Conservation (phyloP, 1,139 yeast species). For the Zygoascus meyerae region DNA sequence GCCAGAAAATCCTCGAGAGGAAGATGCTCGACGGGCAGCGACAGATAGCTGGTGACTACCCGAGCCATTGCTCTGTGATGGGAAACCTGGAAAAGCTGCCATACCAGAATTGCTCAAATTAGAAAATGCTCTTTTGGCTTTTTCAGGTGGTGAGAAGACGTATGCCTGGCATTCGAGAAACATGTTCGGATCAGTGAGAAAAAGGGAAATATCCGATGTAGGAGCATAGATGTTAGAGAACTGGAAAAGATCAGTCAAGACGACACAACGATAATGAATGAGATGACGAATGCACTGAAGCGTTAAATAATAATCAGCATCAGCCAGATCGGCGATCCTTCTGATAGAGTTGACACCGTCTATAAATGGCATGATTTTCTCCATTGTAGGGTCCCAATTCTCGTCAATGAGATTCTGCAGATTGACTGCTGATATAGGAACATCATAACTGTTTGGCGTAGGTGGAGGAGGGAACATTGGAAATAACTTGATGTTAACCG, state of each 20-base stretch:
- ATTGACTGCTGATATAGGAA: slow-evolving; percentile 80
- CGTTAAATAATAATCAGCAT: slow-evolving; percentile 73
- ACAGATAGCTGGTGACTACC: not conserved
- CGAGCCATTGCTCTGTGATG: slow-evolving; percentile 1
- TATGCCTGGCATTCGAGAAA: slow-evolving; percentile 85
- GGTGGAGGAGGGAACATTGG: slow-evolving; percentile 86
- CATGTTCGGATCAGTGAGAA: slow-evolving; percentile 58
- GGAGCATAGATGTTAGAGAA: slow-evolving; percentile 86
- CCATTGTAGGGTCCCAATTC: slow-evolving; percentile 97
- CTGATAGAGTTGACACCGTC: slow-evolving; percentile 83
- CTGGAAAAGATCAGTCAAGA: slow-evolving; percentile 80
- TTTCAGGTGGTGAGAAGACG: slow-evolving; percentile 35
- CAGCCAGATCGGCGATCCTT: slow-evolving; percentile 70
- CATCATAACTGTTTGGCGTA: slow-evolving; percentile 63
- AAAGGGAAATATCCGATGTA: slow-evolving; percentile 66
- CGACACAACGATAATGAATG: slow-evolving; percentile 81
- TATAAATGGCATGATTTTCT: slow-evolving; percentile 75
- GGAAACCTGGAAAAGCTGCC: slow-evolving; percentile 4
- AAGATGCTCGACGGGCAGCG: not conserved
- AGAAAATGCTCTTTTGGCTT: slow-evolving; percentile 6
- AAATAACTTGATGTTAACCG: slow-evolving; percentile 86
- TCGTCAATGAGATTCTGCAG: slow-evolving; percentile 68
- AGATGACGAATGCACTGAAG: slow-evolving; percentile 87
- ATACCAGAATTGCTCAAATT: not conserved
- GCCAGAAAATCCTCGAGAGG: slow-evolving; percentile 4